Conservation (phyloP, 768 basidiomycete genomes). For the Lactifluus piperatus region DNA sequence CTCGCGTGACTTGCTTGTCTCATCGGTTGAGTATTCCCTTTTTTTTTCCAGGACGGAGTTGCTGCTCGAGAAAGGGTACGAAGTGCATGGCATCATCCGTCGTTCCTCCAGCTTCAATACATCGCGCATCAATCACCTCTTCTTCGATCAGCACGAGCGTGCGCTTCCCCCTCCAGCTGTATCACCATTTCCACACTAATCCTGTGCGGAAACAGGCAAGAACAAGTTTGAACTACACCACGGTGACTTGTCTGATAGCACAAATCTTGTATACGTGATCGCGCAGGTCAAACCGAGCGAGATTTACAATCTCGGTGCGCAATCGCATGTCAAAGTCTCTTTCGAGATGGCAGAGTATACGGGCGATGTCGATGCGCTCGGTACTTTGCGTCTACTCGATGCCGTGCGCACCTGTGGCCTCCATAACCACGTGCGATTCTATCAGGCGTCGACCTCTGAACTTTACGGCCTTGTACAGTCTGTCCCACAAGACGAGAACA, state of each 20-base stretch:
- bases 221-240: conserved; percentile 81
- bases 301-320: conserved; percentile 96
- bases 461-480: conserved; percentile 95
- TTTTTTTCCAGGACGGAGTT: conserved; percentile 58
- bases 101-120: conserved; percentile 99
- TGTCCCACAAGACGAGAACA: conserved; percentile 91
- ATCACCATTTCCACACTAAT: not conserved
- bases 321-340: conserved; percentile 98
- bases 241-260: conserved; percentile 91
- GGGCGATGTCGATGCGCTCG: conserved; percentile 91
- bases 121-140: conserved; percentile 86
- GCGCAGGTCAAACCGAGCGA: conserved; percentile 92
- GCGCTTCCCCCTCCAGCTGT: conserved; percentile 24
- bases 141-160: conserved; percentile 90
- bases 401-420: conserved; percentile 94
- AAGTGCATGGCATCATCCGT: conserved; percentile 93
- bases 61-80: conserved; percentile 78
- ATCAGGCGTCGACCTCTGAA: conserved; percentile 96
- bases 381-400: conserved; percentile 91
- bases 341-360: conserved; percentile 99
- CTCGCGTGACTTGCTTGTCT: conserved; percentile 14
- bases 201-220: conserved; percentile 37
- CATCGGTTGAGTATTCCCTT: not conserved
- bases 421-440: conserved; percentile 89
- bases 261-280: conserved; percentile 94